A percentile compares a stretch with the other conserved stretches of the same genome.
Conservation (phyloP, 805 yeast genomes). For the Yamadazyma kitorensis region DNA sequence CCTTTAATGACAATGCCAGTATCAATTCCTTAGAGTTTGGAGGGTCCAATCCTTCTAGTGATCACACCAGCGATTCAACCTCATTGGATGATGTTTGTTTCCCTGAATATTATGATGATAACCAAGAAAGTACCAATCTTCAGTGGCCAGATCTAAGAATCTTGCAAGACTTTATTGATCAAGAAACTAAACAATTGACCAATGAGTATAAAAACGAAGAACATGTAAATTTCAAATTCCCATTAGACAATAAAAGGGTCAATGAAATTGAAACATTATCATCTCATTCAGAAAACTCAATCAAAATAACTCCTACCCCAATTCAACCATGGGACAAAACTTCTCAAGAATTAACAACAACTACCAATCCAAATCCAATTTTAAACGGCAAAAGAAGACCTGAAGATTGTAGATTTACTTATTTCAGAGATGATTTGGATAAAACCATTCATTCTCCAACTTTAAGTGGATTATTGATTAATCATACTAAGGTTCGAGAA, state of each 20-base stretch:
- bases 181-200: conserved; percentile 44
- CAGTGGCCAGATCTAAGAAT: conserved; percentile 84
- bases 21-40: conserved; percentile 40
- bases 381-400: conserved; percentile 14
- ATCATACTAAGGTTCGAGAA: conserved; percentile 7
- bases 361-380: conserved; percentile 14
- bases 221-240: conserved; percentile 11
- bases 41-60: conserved; percentile 61
- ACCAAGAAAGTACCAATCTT: conserved; percentile 18
- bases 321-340: conserved; percentile 68
- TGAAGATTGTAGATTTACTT: conserved; percentile 68
- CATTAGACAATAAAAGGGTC: conserved; percentile 25
- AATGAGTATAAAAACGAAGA: conserved; percentile 7
- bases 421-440: conserved; percentile 84
- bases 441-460: conserved; percentile 90
- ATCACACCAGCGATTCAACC: conserved; percentile 61
- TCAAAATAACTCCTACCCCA: conserved; percentile 69
- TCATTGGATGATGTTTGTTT: conserved; percentile 91
- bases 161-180: conserved; percentile 71
- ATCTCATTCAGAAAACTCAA: conserved; percentile 39
- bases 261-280: conserved; percentile 30
- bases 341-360: conserved; percentile 25
- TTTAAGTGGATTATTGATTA: conserved; percentile 65
- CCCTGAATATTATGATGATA: conserved; percentile 60
- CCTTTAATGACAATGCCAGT: conserved; percentile 13